phyloP scores from a whole-genome alignment of 2,329 filamentous ascomycete species.

The Apiospora marii region DNA sequence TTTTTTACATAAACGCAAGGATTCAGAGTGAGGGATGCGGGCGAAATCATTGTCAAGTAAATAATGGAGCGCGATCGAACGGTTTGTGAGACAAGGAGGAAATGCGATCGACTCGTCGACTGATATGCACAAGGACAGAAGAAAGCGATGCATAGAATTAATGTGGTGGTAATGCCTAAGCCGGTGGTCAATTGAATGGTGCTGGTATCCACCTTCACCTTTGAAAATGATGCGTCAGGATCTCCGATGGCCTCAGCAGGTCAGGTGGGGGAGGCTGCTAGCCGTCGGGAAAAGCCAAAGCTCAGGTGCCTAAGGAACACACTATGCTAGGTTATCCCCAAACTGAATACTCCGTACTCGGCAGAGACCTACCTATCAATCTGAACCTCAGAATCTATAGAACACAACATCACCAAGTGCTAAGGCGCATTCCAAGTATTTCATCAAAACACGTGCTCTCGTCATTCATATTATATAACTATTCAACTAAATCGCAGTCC shows the following conservation, averaged over 20 bases:
- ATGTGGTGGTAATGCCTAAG: slow-evolving; percentile 15
- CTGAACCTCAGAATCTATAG: no score
- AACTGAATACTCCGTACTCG: no score
- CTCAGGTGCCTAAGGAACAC: no score
- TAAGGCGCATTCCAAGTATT: not conserved
- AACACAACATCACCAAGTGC: not conserved
- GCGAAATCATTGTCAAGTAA: slow-evolving; percentile 8
- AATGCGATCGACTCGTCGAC: not conserved
- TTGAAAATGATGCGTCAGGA: no score
- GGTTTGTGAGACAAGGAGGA: not conserved
- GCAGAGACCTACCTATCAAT: no score
- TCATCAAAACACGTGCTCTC: not conserved
- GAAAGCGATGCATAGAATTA: slow-evolving; percentile 11
- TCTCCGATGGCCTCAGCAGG: no score
- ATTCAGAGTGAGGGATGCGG: not conserved
- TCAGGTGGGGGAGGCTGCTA: no score
- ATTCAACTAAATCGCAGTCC: not conserved
- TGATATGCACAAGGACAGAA: not conserved
- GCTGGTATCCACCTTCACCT: not conserved
- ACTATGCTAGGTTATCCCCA: no score
- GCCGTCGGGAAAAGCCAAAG: no score
- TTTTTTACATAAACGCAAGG: slow-evolving; percentile 13
- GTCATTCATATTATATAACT: slow-evolving; percentile 13
- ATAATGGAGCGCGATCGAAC: not conserved
- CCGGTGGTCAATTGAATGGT: not conserved